Conservation (phyloP, 306 rosid species). For the Coriaria nepalensis region DNA sequence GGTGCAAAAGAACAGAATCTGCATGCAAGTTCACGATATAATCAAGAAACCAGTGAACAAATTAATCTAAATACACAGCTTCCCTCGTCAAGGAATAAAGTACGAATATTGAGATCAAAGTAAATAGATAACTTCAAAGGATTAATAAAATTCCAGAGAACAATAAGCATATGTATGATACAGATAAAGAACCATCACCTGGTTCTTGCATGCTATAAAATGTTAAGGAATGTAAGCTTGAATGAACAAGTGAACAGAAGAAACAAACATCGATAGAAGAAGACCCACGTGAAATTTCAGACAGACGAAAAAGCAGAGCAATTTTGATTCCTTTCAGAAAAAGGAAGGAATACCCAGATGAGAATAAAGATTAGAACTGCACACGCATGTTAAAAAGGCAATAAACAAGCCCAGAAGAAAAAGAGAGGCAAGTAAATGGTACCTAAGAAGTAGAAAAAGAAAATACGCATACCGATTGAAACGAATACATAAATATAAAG, state of each 20-base stretch:
- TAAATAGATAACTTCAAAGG: too few relatives aligned
- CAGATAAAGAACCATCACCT: too few relatives aligned
- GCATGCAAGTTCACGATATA: background rate
- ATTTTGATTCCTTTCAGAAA: background rate
- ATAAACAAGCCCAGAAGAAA: background rate
- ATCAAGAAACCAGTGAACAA: too few relatives aligned
- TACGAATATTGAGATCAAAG: too few relatives aligned
- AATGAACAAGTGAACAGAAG: too few relatives aligned
- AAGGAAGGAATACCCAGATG: slow-evolving; percentile 19
- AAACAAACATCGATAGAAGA: background rate
- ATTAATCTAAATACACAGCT: too few relatives aligned
- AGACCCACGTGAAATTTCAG: slow-evolving; percentile 1
- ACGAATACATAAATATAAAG: background rate
- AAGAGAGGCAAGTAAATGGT: background rate
- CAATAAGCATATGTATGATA: too few relatives aligned
- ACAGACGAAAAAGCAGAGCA: slow-evolving; percentile 2
- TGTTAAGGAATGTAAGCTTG: too few relatives aligned
- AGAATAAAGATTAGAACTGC: slow-evolving; percentile 6
- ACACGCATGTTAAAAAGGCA: background rate
- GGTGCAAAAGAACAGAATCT: background rate
- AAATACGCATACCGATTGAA: background rate
- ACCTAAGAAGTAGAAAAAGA: background rate
- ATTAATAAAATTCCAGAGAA: too few relatives aligned
- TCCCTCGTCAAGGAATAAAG: too few relatives aligned
- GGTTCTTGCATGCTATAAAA: too few relatives aligned